Evolutionary conservation across 2,329 filamentous ascomycete species (phyloP).

Genomic region (Aphanoascus verrucosus): DNA sequence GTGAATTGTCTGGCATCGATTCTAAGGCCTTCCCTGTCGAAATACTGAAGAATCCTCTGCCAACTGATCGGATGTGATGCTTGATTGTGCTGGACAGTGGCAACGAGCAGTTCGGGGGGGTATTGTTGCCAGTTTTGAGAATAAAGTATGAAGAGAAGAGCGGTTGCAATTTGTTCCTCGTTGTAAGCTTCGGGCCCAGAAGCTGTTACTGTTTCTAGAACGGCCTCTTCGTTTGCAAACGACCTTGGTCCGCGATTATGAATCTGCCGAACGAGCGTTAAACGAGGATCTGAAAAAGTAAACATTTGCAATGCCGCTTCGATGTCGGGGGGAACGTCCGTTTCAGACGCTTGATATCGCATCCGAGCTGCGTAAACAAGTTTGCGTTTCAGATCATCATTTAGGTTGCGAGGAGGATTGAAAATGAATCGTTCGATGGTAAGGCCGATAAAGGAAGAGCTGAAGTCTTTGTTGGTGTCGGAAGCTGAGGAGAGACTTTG

Average conservation of each 20-base stretch:
- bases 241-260: constrained; percentile 64
- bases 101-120: constrained; percentile 59
- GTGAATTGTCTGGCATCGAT: constrained; percentile 73
- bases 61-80: constrained; percentile 50
- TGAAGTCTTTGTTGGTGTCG: constrained; percentile 54
- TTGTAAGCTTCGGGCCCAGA: constrained; percentile 55
- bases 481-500: constrained; percentile 60
- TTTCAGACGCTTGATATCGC: constrained; percentile 51
- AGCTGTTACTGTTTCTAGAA: constrained; percentile 48
- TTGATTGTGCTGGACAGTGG: constrained; percentile 46
- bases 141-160: constrained; percentile 60
- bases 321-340: constrained; percentile 35
- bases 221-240: constrained; percentile 63
- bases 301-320: constrained; percentile 38
- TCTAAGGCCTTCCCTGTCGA: constrained; percentile 68
- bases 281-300: constrained; percentile 32
- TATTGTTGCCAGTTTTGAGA: constrained; percentile 51
- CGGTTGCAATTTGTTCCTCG: constrained; percentile 72
- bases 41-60: constrained; percentile 61
- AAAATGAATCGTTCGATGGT: constrained; percentile 80
- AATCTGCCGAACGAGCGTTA: constrained; percentile 50
- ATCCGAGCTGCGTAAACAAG: constrained; percentile 53
- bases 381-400: constrained; percentile 60
- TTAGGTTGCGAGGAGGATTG: constrained; percentile 77
- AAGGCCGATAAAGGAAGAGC: constrained; percentile 59